These are phyloP conservation scores for Oidiodendron maius DNA, from an alignment of 495 filamentous ascomycete species.

Conservation along the genomic window DNA sequence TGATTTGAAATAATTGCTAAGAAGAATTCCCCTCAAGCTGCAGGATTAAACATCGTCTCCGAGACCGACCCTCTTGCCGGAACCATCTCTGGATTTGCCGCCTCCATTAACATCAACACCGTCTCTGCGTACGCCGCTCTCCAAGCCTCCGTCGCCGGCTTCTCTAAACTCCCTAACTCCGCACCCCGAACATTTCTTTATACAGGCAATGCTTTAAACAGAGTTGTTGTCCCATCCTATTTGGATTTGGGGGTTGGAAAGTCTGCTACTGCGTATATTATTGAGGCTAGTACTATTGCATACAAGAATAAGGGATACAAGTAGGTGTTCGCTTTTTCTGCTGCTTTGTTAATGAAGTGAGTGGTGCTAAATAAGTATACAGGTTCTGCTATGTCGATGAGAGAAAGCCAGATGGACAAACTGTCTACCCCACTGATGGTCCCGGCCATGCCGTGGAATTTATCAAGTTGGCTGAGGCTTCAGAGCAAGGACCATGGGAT, in stretches of 20 bases:
- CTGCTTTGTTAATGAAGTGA: not conserved
- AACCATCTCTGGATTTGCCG: slow-evolving; percentile 19
- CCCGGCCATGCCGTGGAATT: no score
- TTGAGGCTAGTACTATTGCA: slow-evolving; percentile 27
- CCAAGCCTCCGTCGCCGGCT: slow-evolving; percentile 31
- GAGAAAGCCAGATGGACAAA: slow-evolving; percentile 35
- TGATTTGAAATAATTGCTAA: no score
- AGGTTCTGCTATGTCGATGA: slow-evolving; percentile 46
- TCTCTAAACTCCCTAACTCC: slow-evolving; percentile 27
- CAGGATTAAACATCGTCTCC: no score
- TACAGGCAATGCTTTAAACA: slow-evolving; percentile 40
- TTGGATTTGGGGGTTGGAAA: slow-evolving; percentile 35
- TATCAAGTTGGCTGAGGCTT: no score
- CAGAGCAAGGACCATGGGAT: no score
- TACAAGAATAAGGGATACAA: slow-evolving; percentile 39
- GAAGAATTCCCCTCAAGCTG: no score
- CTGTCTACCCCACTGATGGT: no score
- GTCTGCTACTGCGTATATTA: slow-evolving; percentile 35
- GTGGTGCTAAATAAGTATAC: slow-evolving; percentile 1
- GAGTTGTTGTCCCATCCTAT: slow-evolving; percentile 20
- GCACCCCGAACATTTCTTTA: slow-evolving; percentile 33
- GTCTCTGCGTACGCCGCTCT: slow-evolving; percentile 35
- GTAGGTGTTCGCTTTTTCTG: slow-evolving; percentile 28
- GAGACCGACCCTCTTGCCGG: slow-evolving; percentile 7
- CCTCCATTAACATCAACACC: slow-evolving; percentile 33